Percentiles rank a stretch among this genome's conserved stretches.
Evolutionary conservation across 1,284 basidiomycete species (phyloP).

Genomic region (Earliella scabrosa): DNA sequence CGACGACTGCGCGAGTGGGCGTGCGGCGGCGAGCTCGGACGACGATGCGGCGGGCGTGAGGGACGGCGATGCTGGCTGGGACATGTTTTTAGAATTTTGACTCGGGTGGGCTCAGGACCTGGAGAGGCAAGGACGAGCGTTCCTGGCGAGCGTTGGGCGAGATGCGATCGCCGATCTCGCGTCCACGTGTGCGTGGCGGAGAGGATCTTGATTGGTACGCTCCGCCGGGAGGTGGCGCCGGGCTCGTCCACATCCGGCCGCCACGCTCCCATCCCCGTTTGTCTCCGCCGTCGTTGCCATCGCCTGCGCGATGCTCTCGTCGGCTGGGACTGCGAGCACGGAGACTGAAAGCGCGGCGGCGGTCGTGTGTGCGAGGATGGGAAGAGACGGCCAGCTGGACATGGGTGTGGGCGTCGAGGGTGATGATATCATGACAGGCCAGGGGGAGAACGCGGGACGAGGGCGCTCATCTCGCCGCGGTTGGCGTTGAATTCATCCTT

Average conservation of each 20-base stretch:
- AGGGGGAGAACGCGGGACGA: neutral
- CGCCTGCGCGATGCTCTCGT: too few relatives aligned
- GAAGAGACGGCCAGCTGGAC: neutral
- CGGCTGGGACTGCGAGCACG: too few relatives aligned
- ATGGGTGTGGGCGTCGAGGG: neutral
- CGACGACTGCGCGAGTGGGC: conserved; percentile 14
- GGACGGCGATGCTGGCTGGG: neutral
- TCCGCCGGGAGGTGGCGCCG: too few relatives aligned
- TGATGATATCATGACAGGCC: conserved; percentile 8
- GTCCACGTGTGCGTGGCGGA: conserved; percentile 13
- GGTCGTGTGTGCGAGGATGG: neutral
- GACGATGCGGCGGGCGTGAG: neutral
- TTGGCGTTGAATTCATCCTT: too few relatives aligned
- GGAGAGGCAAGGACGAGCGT: neutral
- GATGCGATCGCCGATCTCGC: conserved; percentile 15
- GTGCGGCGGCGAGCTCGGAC: neutral
- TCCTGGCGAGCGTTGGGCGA: neutral
- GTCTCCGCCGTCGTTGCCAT: too few relatives aligned
- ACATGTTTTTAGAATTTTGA: conserved; percentile 11
- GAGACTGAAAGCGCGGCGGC: too few relatives aligned
- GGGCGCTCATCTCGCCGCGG: neutral
- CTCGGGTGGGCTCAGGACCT: neutral
- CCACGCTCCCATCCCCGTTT: neutral
- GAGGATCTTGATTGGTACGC: conserved; percentile 11
- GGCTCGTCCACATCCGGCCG: neutral